phyloP scores from a whole-genome alignment of 345 rosid genomes.

The Moricandia arvensis region DNA sequence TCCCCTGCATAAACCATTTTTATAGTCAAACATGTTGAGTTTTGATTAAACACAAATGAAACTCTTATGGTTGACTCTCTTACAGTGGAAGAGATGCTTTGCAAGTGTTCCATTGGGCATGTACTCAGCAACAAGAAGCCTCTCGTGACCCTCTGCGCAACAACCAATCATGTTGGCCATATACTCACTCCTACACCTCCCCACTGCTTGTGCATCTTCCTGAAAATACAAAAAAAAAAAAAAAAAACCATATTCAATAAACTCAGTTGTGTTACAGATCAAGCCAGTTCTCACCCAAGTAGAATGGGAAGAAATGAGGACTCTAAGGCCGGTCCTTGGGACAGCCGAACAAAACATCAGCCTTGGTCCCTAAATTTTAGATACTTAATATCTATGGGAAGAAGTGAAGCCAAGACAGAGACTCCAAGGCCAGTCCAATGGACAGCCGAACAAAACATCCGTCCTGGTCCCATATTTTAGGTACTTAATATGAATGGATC shows the following conservation, averaged over 20 bases:
- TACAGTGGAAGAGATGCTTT: conserved; percentile 96
- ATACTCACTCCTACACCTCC: conserved; percentile 80
- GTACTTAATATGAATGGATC: too few species aligned
- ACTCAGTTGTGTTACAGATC: neutral
- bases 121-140: conserved; percentile 82
- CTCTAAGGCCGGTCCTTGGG: neutral
- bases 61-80: neutral
- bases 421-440: too few species aligned
- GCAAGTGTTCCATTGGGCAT: conserved; percentile 93
- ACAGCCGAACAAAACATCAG: neutral
- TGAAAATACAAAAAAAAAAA: conserved; percentile 21
- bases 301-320: neutral
- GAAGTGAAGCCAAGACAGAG: too few species aligned
- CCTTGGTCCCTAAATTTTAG: neutral
- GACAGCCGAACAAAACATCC: neutral
- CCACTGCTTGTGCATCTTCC: conserved; percentile 90
- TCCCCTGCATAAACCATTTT: conserved; percentile 61
- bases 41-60: neutral
- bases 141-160: conserved; percentile 86
- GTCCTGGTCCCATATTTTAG: too few species aligned
- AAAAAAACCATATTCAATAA: neutral
- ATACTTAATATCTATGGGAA: too few species aligned
- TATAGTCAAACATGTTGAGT: neutral
- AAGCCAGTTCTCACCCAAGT: neutral
- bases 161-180: conserved; percentile 87